Base-by-base conservation (phyloP, 2,329 filamentous ascomycete species). In the Botrytis porri region DNA sequence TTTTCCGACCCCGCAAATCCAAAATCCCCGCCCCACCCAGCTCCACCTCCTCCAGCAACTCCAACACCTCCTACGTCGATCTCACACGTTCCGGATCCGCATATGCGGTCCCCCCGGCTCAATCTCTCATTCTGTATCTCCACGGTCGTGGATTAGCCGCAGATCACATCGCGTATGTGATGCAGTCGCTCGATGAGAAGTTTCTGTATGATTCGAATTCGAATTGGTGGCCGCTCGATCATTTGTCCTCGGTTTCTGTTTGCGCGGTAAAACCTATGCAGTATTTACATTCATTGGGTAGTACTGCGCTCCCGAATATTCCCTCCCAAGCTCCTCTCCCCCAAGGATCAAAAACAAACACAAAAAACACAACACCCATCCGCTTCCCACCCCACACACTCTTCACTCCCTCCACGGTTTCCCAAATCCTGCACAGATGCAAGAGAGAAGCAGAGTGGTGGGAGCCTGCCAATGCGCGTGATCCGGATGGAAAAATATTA, bases 381-480 rank as follows among this genome's bases (percentile, higher is more conserved):
- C 14, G 77, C 77, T 51, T 77, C 77, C 48, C 84, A 95, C 12
- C 80, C 86, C 7, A 94, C 93, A 54, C 90, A 18, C 86, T 88
- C 0, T 84, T 93, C 16, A 93, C 92, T 0, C 85, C 97, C 62
- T 93, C 90, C 0, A 88, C 88, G 0, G 92, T 97, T 75, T 87
- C 94, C 25, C 89, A 91, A 82, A 95, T 97, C 74, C 94, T 95
- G n/a, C 51, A 29, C 1, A 1, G 25, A 8, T 54, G 51, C n/a
- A 18, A 1, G 1, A 18, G 51, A 29, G n/a, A 54, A 18, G 6
- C 16, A 12, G 18, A 32, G 20, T 72, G 70, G 70, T 72, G 70
- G 70, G 70, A 72, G 22, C 18, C 8, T 0, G 25, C 35, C 0
- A 1, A 41, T 3, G 48, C 39, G 1, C 10, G 8, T 1, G 70